A percentile compares a stretch with the other conserved stretches of the same genome.
phyloP scores from a whole-genome alignment of 441 rosid genomes.

The Lepidium campestre region DNA sequence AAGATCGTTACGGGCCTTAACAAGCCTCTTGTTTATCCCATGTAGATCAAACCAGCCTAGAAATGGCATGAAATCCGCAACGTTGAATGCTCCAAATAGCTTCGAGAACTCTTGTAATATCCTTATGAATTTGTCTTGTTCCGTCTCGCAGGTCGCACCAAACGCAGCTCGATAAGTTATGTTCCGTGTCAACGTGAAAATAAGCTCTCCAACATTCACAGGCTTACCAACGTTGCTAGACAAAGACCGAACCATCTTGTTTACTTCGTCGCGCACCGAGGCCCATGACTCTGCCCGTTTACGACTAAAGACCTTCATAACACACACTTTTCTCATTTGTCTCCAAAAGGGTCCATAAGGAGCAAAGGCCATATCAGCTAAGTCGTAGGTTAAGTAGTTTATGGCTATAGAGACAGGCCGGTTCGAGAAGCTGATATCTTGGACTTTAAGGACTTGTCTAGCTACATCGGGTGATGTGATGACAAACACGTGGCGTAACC shows the following conservation, averaged over 20 bases:
- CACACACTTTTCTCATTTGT: conserved; percentile 89
- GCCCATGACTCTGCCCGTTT: conserved; percentile 90
- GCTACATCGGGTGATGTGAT: conserved; percentile 70
- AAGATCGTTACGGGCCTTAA: conserved; percentile 55
- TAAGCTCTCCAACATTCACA: conserved; percentile 66
- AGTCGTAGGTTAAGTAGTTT: conserved; percentile 65
- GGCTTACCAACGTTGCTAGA: conserved; percentile 39
- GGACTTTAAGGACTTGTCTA: conserved; percentile 69
- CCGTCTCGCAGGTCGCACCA: conserved; percentile 45
- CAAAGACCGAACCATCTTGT: conserved; percentile 34
- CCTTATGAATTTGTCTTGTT: conserved; percentile 66
- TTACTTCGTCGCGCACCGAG: conserved; percentile 83
- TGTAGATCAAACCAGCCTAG: conserved; percentile 66
- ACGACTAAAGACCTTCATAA: conserved; percentile 82
- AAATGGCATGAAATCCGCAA: conserved; percentile 76
- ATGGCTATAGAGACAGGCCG: conserved; percentile 76
- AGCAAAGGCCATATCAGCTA: conserved; percentile 94
- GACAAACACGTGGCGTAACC: conserved; percentile 56
- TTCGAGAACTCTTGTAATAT: conserved; percentile 89
- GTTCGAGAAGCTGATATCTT: conserved; percentile 76
- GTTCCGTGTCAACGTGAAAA: conserved; percentile 64
- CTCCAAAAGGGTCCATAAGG: conserved; percentile 95
- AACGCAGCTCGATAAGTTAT: conserved; percentile 77
- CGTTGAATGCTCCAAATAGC: conserved; percentile 89
- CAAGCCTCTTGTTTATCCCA: conserved; percentile 52